Conservation (phyloP, 1,139 yeast species). For the Eremothecium gossypii region DNA sequence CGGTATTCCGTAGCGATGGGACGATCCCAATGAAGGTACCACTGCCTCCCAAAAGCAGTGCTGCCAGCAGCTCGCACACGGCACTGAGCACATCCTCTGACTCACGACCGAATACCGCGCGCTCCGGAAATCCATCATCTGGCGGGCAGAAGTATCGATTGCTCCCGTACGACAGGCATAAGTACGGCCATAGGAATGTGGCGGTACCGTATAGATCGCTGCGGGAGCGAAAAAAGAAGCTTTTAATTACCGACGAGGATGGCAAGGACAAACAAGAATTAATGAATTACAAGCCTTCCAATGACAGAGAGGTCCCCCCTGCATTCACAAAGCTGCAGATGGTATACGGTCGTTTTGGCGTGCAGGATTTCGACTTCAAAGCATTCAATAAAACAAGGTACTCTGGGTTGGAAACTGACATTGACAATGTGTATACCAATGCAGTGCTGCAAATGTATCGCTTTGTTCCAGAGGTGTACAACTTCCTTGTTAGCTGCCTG, state of each 20-base stretch:
- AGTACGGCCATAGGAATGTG: slow-evolving; percentile 46
- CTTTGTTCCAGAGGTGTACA: slow-evolving; percentile 64
- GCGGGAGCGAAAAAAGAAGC: slow-evolving; percentile 48
- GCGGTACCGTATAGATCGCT: slow-evolving; percentile 44
- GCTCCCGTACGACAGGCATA: slow-evolving; percentile 42
- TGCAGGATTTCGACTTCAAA: slow-evolving; percentile 86
- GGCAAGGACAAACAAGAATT: slow-evolving; percentile 16
- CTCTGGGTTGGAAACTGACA: slow-evolving; percentile 85
- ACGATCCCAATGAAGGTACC: slow-evolving; percentile 38
- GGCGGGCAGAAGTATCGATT: slow-evolving; percentile 10
- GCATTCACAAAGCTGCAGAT: slow-evolving; percentile 71
- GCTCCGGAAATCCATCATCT: slow-evolving; percentile 1
- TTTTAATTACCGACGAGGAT: slow-evolving; percentile 19
- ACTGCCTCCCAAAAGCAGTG: background rate
- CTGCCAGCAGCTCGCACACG: background rate
- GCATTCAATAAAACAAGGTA: slow-evolving; percentile 66
- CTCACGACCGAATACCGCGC: background rate
- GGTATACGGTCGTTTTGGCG: slow-evolving; percentile 82
- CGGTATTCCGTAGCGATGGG: slow-evolving; percentile 46
- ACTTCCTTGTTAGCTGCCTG: slow-evolving; percentile 48
- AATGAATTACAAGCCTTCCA: slow-evolving; percentile 20
- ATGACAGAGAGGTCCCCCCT: slow-evolving; percentile 45
- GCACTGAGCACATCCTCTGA: background rate
- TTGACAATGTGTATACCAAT: slow-evolving; percentile 74
- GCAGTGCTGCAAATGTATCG: slow-evolving; percentile 75